A percentile compares a stretch with the other conserved stretches of the same genome.
Evolutionary conservation across 2,329 filamentous ascomycete genomes (phyloP).

Genomic region (Paraconiothyrium brasiliense): DNA sequence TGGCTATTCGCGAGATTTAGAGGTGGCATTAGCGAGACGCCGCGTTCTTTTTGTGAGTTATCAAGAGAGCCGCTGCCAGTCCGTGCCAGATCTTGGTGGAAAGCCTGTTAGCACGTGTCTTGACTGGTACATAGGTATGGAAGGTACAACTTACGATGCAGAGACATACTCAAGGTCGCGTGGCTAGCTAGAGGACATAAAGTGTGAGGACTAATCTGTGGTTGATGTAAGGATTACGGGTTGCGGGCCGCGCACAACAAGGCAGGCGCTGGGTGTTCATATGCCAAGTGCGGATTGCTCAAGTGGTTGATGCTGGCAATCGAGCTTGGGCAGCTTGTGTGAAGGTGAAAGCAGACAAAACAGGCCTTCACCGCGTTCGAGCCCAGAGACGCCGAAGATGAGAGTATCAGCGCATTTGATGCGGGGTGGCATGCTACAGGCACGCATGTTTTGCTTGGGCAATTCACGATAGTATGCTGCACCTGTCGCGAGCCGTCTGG

Average conservation of each 20-base stretch:
- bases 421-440: background rate
- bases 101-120: background rate
- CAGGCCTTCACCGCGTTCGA: background rate
- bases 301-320: background rate
- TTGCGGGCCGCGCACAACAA: background rate
- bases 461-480: background rate
- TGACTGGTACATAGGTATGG: background rate
- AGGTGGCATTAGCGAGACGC: background rate
- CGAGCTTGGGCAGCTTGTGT: background rate
- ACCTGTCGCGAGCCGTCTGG: background rate
- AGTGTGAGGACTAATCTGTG: background rate
- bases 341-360: background rate
- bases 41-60: background rate
- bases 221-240: background rate
- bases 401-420: background rate
- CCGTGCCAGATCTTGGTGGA: background rate
- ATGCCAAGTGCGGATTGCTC: background rate
- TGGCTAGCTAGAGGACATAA: background rate
- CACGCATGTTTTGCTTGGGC: background rate
- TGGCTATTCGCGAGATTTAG: background rate
- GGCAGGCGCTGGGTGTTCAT: background rate
- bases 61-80: background rate
- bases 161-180: background rate
- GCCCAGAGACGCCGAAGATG: background rate
- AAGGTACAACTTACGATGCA: background rate